These are phyloP conservation scores for Carex scoparia DNA, from an alignment of 176 grass and related monocot genomes.

Conservation along the genomic window DNA sequence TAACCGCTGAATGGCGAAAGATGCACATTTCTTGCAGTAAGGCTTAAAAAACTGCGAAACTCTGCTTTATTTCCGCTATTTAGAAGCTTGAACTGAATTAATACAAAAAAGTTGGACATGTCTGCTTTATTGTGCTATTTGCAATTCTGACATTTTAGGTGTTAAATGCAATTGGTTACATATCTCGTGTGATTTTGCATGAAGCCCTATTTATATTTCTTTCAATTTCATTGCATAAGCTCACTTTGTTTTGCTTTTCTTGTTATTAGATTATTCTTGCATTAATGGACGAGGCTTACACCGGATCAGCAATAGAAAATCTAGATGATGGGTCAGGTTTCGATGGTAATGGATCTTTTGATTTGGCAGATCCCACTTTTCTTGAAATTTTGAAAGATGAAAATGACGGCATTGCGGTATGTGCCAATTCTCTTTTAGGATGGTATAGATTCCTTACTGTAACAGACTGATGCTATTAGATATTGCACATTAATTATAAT, in stretches of 20 bases:
- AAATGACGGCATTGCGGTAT: conserved; percentile 94
- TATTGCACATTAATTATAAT: background rate
- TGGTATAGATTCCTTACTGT: background rate
- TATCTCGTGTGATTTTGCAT: background rate
- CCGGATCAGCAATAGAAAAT: conserved; percentile 81
- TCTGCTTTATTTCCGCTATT: background rate
- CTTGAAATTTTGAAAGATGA: conserved; percentile 96
- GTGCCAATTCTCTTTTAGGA: conserved; percentile 3
- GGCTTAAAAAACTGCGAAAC: background rate
- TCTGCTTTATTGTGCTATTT: background rate
- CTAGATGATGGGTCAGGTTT: conserved; percentile 53
- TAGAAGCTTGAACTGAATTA: background rate
- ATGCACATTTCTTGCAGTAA: background rate
- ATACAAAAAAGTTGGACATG: background rate
- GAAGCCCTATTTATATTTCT: background rate
- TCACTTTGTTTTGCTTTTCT: conserved; percentile 15
- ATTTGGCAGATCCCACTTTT: conserved; percentile 77
- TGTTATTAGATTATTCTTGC: conserved; percentile 74
- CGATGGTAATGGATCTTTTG: conserved; percentile 66
- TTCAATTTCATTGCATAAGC: background rate
- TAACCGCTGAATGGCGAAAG: background rate
- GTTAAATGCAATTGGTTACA: conserved; percentile 14
- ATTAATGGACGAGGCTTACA: conserved; percentile 97
- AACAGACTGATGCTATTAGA: background rate
- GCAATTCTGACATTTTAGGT: background rate